These are phyloP conservation scores for Takakia lepidozioides DNA, from an alignment of 225 moss, liverwort and hornwort species.

Conservation along the genomic window DNA sequence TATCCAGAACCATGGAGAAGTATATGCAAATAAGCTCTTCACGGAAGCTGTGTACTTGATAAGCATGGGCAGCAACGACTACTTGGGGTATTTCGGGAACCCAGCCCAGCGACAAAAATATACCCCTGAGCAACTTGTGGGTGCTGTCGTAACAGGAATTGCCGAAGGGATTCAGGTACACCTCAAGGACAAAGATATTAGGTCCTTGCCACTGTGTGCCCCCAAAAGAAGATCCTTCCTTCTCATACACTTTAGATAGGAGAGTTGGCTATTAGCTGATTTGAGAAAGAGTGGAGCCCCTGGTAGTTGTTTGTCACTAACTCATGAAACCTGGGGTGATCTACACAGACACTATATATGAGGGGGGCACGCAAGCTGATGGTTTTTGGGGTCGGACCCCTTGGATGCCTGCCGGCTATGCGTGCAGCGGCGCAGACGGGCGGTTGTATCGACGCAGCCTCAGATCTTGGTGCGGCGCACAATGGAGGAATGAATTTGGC, in stretches of 20 bases:
- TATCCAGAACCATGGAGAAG: slow-evolving; percentile 31
- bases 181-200: too few relatives aligned
- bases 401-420: slow-evolving; percentile 69
- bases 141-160: slow-evolving; percentile 38
- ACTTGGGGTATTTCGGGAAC: slow-evolving; percentile 53
- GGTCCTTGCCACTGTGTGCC: too few relatives aligned
- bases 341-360: slow-evolving; percentile 37
- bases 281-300: too few relatives aligned
- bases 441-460: slow-evolving; percentile 41
- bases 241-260: too few relatives aligned
- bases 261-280: too few relatives aligned
- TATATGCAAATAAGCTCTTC: slow-evolving; percentile 40
- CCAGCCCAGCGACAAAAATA: slow-evolving; percentile 47
- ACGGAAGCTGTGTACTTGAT: slow-evolving; percentile 64
- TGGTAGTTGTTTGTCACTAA: too few relatives aligned
- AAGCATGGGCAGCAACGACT: slow-evolving; percentile 76
- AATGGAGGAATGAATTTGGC: slow-evolving; percentile 47
- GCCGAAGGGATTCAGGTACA: slow-evolving; percentile 54
- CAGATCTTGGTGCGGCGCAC: slow-evolving; percentile 42
- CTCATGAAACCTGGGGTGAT: too few relatives aligned
- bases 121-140: slow-evolving; percentile 62
- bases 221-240: too few relatives aligned
- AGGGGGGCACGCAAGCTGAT: slow-evolving; percentile 63
- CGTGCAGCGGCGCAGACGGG: slow-evolving; percentile 32
- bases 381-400: slow-evolving; percentile 53